Conservation (phyloP, 768 basidiomycete species). For the Amanita subjunquillea region DNA sequence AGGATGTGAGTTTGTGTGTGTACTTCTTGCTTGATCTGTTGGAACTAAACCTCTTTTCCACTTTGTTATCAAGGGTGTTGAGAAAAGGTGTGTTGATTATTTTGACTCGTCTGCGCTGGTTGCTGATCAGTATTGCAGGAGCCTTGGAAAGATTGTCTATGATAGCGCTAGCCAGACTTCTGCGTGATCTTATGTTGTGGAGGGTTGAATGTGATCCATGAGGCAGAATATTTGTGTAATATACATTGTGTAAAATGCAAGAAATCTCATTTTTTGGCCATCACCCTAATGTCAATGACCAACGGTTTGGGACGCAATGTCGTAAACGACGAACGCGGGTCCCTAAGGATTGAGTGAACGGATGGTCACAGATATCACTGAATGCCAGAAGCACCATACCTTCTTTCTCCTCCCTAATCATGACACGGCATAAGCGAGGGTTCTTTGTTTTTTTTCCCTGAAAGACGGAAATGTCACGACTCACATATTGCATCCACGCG, state of each 20-base stretch:
- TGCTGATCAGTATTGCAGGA: too few species aligned
- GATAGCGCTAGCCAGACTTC: too few species aligned
- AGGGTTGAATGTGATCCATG: too few species aligned
- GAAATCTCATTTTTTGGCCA: too few species aligned
- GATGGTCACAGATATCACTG: not conserved
- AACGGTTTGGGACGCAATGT: not conserved
- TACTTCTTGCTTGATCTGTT: not conserved
- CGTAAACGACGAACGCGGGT: not conserved
- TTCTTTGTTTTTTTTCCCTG: too few species aligned
- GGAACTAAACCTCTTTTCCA: not conserved
- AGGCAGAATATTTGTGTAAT: too few species aligned
- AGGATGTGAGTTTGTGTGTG: conserved; percentile 23
- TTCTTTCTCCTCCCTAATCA: conserved; percentile 11
- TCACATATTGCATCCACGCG: conserved; percentile 30
- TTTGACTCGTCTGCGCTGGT: too few species aligned
- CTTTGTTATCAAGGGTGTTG: not conserved
- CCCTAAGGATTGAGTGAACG: not conserved
- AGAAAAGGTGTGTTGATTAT: not conserved
- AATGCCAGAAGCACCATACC: conserved; percentile 4
- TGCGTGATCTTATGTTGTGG: too few species aligned
- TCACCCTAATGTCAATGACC: too few species aligned
- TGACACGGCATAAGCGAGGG: too few species aligned
- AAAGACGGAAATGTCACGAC: not conserved
- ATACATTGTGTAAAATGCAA: too few species aligned
- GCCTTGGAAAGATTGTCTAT: too few species aligned